Conservation (phyloP, 192 early-diverging fungal genomes). For the Endogone sp. region DNA sequence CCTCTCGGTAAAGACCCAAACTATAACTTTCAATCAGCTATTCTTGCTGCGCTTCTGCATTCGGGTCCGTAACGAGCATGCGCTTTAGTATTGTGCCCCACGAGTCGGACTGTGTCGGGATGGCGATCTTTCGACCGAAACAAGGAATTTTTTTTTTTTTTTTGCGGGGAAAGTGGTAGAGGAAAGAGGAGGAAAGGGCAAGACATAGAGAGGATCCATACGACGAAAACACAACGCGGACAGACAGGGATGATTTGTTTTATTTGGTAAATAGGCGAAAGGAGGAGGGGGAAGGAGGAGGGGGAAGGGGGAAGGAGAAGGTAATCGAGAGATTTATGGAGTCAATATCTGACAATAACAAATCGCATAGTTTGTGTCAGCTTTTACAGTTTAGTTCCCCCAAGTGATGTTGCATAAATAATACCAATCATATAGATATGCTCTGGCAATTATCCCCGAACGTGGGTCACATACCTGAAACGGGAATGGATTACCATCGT, state of each 20-base stretch:
- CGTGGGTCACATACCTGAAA: constrained; percentile 38
- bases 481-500: constrained; percentile 56
- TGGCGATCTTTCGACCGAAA: constrained; percentile 35
- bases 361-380: background rate
- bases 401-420: background rate
- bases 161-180: background rate
- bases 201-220: background rate
- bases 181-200: background rate
- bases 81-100: constrained; percentile 58
- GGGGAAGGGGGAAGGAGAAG: background rate
- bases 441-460: background rate
- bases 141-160: background rate
- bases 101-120: constrained; percentile 40
- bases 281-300: no score
- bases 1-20: no score
- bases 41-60: constrained; percentile 10
- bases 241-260: no score
- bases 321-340: background rate
- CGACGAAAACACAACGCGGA: no score
- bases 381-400: background rate
- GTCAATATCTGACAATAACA: background rate
- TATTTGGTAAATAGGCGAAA: background rate
- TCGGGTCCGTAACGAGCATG: constrained; percentile 39
- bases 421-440: background rate
- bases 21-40: no score